phyloP scores from a whole-genome alignment of 352 stramenopile species.

The Globisporangium paddicum region DNA sequence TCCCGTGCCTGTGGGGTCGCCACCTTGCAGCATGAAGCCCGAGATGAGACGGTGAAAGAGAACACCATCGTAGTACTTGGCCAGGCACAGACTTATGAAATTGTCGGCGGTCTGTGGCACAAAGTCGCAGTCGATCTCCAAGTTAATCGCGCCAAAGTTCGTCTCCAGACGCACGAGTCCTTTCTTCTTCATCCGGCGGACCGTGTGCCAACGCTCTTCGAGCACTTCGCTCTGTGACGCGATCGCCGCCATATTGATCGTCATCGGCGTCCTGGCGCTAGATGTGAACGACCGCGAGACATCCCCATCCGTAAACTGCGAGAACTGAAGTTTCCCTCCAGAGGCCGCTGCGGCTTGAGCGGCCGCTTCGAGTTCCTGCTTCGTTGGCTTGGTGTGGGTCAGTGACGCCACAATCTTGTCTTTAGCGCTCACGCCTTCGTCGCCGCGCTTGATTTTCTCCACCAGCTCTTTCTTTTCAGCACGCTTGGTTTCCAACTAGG shows the following conservation, averaged over 20 bases:
- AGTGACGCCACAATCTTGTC: slow-evolving; percentile 74
- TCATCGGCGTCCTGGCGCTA: slow-evolving; percentile 81
- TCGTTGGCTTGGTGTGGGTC: slow-evolving; percentile 43
- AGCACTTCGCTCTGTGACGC: slow-evolving; percentile 57
- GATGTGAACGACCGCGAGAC: slow-evolving; percentile 95
- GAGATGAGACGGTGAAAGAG: slow-evolving; percentile 96
- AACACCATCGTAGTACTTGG: slow-evolving; percentile 92
- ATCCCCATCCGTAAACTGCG: slow-evolving; percentile 86
- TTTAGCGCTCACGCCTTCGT: slow-evolving; percentile 58
- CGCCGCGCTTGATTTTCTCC: slow-evolving; percentile 53
- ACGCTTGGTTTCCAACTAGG: slow-evolving; percentile 61
- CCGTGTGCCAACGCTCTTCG: slow-evolving; percentile 79
- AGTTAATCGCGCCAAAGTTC: slow-evolving; percentile 91
- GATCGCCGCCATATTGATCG: slow-evolving; percentile 40
- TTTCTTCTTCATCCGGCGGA: slow-evolving; percentile 94
- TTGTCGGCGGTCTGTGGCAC: slow-evolving; percentile 95
- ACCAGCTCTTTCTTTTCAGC: slow-evolving; percentile 59
- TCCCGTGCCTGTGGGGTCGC: slow-evolving; percentile 93
- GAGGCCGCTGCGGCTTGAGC: slow-evolving; percentile 3
- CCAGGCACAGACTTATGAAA: slow-evolving; percentile 93
- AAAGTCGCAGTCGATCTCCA: slow-evolving; percentile 97
- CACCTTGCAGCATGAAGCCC: slow-evolving; percentile 96
- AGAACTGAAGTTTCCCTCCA: slow-evolving; percentile 47
- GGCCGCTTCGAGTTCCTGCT: slow-evolving; percentile 9
- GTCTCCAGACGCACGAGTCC: slow-evolving; percentile 96